phyloP scores from a whole-genome alignment of 257 asterid genomes.

The Eucommia ulmoides region DNA sequence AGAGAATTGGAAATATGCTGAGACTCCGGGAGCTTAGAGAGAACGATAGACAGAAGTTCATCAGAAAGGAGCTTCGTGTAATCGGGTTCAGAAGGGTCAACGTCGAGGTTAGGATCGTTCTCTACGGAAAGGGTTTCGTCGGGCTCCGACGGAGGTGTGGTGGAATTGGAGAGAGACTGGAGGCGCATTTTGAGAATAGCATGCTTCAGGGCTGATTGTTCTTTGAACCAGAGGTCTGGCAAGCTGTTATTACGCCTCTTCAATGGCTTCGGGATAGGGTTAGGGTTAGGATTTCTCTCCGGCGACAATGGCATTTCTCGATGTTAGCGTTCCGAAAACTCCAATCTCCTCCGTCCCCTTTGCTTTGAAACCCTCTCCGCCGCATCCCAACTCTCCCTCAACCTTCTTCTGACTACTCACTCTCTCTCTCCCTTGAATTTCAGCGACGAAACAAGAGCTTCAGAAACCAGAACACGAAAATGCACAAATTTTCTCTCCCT shows the following conservation, averaged over 20 bases:
- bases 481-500: too few relatives aligned
- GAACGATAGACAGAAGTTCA: slow-evolving; percentile 39
- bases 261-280: slow-evolving; percentile 11
- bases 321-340: background rate
- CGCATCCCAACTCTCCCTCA: too few relatives aligned
- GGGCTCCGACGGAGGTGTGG: slow-evolving; percentile 58
- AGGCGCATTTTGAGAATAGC: slow-evolving; percentile 53
- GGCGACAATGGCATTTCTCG: background rate
- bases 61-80: slow-evolving; percentile 43
- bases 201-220: slow-evolving; percentile 42
- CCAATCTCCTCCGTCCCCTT: too few relatives aligned
- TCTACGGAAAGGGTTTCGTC: slow-evolving; percentile 16
- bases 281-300: slow-evolving; percentile 16
- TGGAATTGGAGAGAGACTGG: slow-evolving; percentile 44
- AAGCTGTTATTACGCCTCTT: slow-evolving; percentile 39
- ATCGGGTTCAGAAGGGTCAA: slow-evolving; percentile 28
- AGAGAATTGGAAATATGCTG: slow-evolving; percentile 49
- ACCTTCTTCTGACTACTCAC: too few relatives aligned
- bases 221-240: slow-evolving; percentile 39
- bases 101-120: background rate
- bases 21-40: slow-evolving; percentile 29
- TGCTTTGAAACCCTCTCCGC: too few relatives aligned
- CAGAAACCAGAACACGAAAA: too few relatives aligned
- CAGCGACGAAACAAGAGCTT: too few relatives aligned
- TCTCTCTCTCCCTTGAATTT: too few relatives aligned